phyloP scores from a whole-genome alignment of 169 alveolate genomes.

The Cryptosporidium canis region DNA sequence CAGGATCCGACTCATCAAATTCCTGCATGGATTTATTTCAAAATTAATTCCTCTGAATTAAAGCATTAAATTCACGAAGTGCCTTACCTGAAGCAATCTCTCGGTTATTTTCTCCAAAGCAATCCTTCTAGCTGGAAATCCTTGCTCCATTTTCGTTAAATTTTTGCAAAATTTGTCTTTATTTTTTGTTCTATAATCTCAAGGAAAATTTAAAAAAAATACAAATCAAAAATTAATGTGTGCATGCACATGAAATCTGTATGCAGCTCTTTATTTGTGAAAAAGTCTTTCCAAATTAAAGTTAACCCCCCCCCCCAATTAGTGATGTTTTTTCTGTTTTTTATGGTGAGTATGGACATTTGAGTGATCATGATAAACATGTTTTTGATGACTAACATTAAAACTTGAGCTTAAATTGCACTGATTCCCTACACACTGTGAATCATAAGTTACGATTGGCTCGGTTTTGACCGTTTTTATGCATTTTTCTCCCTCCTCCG shows the following conservation, averaged over 20 bases:
- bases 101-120: conserved; percentile 60
- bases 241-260: conserved; percentile 59
- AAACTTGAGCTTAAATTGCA: not conserved
- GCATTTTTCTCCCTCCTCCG: conserved; percentile 46
- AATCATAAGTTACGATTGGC: conserved; percentile 46
- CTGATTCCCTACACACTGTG: conserved; percentile 50
- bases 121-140: conserved; percentile 33
- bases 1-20: conserved; percentile 63
- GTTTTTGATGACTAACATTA: not conserved
- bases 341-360: not conserved
- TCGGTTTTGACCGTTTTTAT: conserved; percentile 54
- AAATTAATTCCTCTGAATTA: not conserved
- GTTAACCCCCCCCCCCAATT: not conserved
- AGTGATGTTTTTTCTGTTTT: conserved; percentile 8
- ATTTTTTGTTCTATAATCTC: not conserved
- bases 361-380: not conserved
- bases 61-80: not conserved
- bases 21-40: not conserved
- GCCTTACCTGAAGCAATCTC: conserved; percentile 56
- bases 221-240: conserved; percentile 4
- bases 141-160: conserved; percentile 27
- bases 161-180: not conserved
- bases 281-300: no score
- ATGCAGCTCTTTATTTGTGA: conserved; percentile 7
- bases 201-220: not conserved